Evolutionary conservation across 2,329 filamentous ascomycete genomes (phyloP).

Genomic region (Clarireedia monteithiana): DNA sequence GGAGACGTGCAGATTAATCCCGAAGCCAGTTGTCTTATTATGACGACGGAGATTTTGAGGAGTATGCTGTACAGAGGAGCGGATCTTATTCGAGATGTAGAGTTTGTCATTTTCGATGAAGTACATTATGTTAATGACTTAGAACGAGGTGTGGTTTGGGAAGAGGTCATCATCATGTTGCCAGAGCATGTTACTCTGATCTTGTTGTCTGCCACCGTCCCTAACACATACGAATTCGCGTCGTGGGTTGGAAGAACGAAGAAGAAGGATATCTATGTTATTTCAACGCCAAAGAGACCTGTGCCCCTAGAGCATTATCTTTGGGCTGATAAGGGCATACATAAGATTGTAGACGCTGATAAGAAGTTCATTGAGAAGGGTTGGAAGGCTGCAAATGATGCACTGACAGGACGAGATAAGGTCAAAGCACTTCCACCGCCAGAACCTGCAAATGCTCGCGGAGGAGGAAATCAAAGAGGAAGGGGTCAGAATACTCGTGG

Average conservation of each 20-base stretch:
- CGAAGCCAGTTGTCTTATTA: conserved; percentile 95
- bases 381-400: conserved; percentile 88
- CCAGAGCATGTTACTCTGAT: conserved; percentile 96
- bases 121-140: conserved; percentile 98
- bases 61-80: conserved; percentile 98
- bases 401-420: conserved; percentile 76
- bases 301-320: conserved; percentile 94
- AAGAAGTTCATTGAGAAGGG: conserved; percentile 88
- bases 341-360: conserved; percentile 90
- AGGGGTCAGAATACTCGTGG: conserved; percentile 47
- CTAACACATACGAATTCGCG: conserved; percentile 95
- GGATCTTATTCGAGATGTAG: conserved; percentile 91
- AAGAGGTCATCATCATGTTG: conserved; percentile 99
- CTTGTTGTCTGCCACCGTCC: conserved; percentile 88
- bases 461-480: conserved; percentile 46
- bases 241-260: conserved; percentile 98
- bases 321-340: conserved; percentile 87
- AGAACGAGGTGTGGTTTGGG: conserved; percentile 96
- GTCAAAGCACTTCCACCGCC: conserved; percentile 41
- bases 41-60: conserved; percentile 96
- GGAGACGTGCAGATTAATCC: conserved; percentile 97
- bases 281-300: conserved; percentile 90
- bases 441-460: conserved; percentile 30
- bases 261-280: conserved; percentile 98
- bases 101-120: conserved; percentile 98